Percentiles rank a stretch among this genome's conserved stretches.
phyloP scores from a whole-genome alignment of 108 stramenopile species.

The Nitzschia sp. region DNA sequence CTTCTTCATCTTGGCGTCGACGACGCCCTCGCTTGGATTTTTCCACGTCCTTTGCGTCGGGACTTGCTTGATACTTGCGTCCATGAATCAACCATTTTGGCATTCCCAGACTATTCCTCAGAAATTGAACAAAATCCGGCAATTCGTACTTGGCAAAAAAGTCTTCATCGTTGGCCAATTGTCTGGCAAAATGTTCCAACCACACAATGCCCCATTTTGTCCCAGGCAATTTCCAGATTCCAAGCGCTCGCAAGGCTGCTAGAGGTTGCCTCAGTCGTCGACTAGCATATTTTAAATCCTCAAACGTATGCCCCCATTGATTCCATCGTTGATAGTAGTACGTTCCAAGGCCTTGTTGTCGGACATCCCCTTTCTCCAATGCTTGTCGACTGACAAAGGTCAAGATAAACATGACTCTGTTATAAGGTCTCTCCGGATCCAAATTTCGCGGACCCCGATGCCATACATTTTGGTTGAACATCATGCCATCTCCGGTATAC shows the following conservation, averaged over 20 bases:
- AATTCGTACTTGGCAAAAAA: constrained; percentile 32
- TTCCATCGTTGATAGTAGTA: constrained; percentile 48
- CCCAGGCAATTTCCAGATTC: constrained; percentile 8
- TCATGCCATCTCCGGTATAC: constrained; percentile 42
- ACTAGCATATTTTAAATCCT: constrained; percentile 28
- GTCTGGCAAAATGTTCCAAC: constrained; percentile 38
- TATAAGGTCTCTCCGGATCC: constrained; percentile 14
- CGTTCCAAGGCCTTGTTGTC: constrained; percentile 50
- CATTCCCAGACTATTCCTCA: not conserved
- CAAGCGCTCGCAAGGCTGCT: constrained; percentile 2
- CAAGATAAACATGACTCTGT: constrained; percentile 56
- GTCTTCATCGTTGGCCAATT: constrained; percentile 43
- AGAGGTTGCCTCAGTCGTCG: constrained; percentile 12
- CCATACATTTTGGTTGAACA: constrained; percentile 58
- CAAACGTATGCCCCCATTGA: constrained; percentile 49
- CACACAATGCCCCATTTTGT: constrained; percentile 30
- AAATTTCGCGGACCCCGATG: constrained; percentile 47
- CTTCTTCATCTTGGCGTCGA: not conserved
- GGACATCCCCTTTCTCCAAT: constrained; percentile 21
- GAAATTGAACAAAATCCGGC: constrained; percentile 21
- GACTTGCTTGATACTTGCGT: not conserved
- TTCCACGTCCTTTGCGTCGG: not conserved
- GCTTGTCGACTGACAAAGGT: constrained; percentile 41
- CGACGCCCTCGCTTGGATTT: not conserved
- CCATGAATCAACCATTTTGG: constrained; percentile 2